Evolutionary conservation across 106 monocot species (phyloP).

Genomic region (Dendrobium officinale): DNA sequence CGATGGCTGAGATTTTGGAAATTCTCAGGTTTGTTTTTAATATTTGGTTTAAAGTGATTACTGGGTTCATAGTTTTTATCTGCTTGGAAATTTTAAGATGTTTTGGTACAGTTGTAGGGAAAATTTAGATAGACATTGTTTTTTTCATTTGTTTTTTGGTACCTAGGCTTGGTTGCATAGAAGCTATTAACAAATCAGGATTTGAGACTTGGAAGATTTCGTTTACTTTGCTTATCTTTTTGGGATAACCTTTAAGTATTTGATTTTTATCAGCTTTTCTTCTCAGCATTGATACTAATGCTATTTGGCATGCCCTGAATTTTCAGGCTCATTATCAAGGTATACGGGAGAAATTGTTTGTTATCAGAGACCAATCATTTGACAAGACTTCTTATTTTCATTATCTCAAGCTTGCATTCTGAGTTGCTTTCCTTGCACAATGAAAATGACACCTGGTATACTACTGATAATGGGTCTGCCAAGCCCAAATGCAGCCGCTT

Average conservation of each 20-base stretch:
- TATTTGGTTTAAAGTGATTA: background rate
- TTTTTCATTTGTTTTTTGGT: background rate
- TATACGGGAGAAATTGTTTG: conserved; percentile 44
- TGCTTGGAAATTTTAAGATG: background rate
- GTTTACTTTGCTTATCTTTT: background rate
- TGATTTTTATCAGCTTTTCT: background rate
- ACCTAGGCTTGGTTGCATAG: background rate
- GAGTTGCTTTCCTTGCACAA: conserved; percentile 34
- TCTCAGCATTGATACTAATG: background rate
- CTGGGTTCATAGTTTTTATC: background rate
- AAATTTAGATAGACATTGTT: background rate
- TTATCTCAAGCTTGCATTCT: conserved; percentile 56
- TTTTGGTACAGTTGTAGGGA: background rate
- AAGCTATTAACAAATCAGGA: background rate
- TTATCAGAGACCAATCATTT: conserved; percentile 37
- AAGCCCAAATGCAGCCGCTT: conserved; percentile 23
- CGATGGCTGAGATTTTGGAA: conserved; percentile 39
- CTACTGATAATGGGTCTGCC: conserved; percentile 13
- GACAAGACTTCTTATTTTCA: conserved; percentile 33
- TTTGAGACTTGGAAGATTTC: background rate
- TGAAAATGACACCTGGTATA: conserved; percentile 17
- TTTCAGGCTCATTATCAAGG: conserved; percentile 49
- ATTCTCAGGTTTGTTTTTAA: conserved; percentile 60
- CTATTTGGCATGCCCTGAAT: background rate
- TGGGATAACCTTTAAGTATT: background rate